phyloP scores from a whole-genome alignment of 148 eudicot species.

The Amaranthus hypochondriacus region DNA sequence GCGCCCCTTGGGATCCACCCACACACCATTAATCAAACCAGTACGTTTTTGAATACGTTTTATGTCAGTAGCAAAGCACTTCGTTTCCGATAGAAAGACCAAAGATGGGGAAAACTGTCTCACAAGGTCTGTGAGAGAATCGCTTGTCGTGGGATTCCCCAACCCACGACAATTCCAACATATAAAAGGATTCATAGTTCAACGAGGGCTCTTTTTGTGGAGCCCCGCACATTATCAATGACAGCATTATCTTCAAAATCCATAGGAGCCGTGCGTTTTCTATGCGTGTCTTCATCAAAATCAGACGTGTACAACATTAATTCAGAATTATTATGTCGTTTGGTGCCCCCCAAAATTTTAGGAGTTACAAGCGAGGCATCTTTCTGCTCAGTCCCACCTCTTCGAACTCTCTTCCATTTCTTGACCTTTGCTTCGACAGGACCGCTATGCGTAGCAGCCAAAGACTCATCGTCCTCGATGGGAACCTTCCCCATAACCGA shows the following conservation, averaged over 20 bases:
- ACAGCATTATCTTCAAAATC: too few relatives aligned
- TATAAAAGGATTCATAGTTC: neutral
- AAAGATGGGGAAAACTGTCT: neutral
- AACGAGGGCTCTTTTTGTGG: neutral
- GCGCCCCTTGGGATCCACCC: neutral
- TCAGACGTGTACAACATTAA: too few relatives aligned
- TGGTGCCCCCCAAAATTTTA: accelerated
- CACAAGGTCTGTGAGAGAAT: neutral
- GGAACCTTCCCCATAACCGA: too few relatives aligned
- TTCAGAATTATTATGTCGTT: neutral
- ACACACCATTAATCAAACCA: neutral
- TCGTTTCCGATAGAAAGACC: neutral
- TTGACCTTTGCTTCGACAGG: too few relatives aligned
- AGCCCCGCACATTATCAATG: neutral
- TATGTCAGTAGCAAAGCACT: neutral
- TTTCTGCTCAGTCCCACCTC: neutral
- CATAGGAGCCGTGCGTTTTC: too few relatives aligned
- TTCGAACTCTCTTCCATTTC: too few relatives aligned
- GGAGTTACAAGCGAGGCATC: neutral
- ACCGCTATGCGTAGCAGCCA: too few relatives aligned
- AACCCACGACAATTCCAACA: neutral
- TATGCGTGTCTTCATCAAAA: too few relatives aligned
- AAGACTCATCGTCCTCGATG: too few relatives aligned
- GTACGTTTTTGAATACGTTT: neutral
- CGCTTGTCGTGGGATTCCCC: too few relatives aligned